phyloP scores from a whole-genome alignment of 2,329 filamentous ascomycete genomes.

The Didymella arachidicola region DNA sequence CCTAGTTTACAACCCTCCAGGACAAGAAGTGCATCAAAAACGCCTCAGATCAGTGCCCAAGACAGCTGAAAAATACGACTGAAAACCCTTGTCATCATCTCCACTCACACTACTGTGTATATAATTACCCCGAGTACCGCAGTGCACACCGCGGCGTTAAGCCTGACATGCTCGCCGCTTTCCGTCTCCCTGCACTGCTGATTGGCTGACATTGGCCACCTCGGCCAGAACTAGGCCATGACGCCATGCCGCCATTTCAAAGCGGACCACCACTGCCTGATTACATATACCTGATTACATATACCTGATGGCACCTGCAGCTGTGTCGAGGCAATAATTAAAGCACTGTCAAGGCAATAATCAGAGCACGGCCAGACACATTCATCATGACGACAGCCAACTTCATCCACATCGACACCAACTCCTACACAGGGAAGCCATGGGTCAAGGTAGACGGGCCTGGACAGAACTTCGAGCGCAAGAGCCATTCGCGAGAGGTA shows the following conservation, averaged over 20 bases:
- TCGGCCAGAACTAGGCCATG: constrained; percentile 24
- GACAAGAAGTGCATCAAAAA: too few relatives aligned
- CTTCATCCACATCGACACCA: constrained; percentile 69
- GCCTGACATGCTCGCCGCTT: neutral
- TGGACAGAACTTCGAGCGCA: constrained; percentile 61
- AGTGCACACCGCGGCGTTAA: too few relatives aligned
- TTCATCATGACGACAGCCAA: constrained; percentile 63
- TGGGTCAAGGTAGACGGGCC: constrained; percentile 72
- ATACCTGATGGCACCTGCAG: neutral
- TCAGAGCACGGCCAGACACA: neutral
- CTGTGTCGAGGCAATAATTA: too few relatives aligned
- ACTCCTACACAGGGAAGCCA: constrained; percentile 61
- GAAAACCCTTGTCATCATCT: too few relatives aligned
- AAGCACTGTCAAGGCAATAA: neutral
- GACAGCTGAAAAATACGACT: too few relatives aligned
- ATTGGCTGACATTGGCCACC: constrained; percentile 24
- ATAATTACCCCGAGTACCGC: too few relatives aligned
- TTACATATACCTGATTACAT: constrained; percentile 17
- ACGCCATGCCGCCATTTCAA: constrained; percentile 38
- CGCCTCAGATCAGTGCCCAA: too few relatives aligned
- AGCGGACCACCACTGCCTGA: constrained; percentile 26
- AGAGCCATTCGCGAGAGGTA: constrained; percentile 58
- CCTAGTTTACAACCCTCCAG: too few relatives aligned
- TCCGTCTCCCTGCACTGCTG: constrained; percentile 10
- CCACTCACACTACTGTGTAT: too few relatives aligned